Conservation (phyloP, 1,284 basidiomycete genomes). For the Cutaneotrichosporon curvatum region DNA sequence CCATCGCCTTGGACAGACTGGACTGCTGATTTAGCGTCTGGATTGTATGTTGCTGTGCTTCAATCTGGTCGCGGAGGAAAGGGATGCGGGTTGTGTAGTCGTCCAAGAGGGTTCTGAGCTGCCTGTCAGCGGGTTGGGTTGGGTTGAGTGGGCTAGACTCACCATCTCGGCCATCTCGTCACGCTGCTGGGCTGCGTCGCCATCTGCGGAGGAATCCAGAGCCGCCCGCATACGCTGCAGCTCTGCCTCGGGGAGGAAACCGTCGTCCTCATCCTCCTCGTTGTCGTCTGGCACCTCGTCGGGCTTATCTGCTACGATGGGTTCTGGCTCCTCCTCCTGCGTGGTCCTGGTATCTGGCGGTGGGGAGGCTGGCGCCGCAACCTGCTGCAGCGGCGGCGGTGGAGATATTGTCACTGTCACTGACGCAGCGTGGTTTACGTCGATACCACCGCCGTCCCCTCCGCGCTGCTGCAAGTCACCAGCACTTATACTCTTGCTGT, state of each 20-base stretch:
- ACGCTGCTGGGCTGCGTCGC: slow-evolving; percentile 4
- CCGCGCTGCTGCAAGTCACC: too few species aligned
- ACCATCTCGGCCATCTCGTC: slow-evolving; percentile 29
- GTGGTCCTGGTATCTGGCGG: too few species aligned
- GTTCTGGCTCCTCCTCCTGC: too few species aligned
- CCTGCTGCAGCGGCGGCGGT: too few species aligned
- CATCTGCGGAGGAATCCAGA: slow-evolving; percentile 5
- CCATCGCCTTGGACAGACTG: slow-evolving; percentile 25
- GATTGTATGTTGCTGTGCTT: slow-evolving; percentile 37
- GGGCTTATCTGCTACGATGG: too few species aligned
- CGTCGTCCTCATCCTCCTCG: slow-evolving; percentile 7
- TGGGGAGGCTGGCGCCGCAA: too few species aligned
- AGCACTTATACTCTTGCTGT: too few species aligned
- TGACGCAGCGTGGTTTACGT: too few species aligned
- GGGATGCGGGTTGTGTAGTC: slow-evolving; percentile 24
- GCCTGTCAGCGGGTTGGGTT: too few species aligned
- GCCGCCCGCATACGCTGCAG: slow-evolving; percentile 16
- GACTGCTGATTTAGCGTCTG: slow-evolving; percentile 35
- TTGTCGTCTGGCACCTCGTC: neutral
- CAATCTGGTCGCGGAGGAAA: slow-evolving; percentile 30
- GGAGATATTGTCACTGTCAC: too few species aligned
- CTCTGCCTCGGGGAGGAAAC: slow-evolving; percentile 12
- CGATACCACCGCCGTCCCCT: too few species aligned
- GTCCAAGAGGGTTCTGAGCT: slow-evolving; percentile 32
- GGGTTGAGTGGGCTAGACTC: slow-evolving; percentile 1